phyloP scores from a whole-genome alignment of 345 rosid genomes.

The Boechera divaricarpa region DNA sequence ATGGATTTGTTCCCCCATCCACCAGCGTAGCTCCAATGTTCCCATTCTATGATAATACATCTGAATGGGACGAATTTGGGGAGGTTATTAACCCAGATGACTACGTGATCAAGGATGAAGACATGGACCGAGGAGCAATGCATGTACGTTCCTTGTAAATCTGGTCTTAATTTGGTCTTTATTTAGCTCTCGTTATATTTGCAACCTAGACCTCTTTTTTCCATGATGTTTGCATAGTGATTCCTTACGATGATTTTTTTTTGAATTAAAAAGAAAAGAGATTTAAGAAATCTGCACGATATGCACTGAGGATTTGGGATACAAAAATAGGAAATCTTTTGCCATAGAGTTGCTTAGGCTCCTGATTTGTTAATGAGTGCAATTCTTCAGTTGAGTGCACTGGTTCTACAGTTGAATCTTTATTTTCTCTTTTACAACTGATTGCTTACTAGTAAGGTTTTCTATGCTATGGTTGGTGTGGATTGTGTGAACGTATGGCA shows the following conservation, averaged over 20 bases:
- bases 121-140: conserved; percentile 74
- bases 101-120: conserved; percentile 85
- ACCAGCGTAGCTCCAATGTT: conserved; percentile 92
- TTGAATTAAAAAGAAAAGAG: background rate
- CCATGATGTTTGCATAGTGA: conserved; percentile 22
- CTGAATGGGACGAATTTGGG: conserved; percentile 98
- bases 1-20: conserved; percentile 91
- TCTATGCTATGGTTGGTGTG: background rate
- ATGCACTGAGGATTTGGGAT: conserved; percentile 14
- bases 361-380: background rate
- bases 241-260: background rate
- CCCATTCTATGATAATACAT: conserved; percentile 77
- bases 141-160: conserved; percentile 55
- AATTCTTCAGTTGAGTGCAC: conserved; percentile 1
- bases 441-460: conserved; percentile 23
- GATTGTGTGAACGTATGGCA: conserved; percentile 19
- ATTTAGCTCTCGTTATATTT: conserved; percentile 7
- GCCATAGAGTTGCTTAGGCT: conserved; percentile 5
- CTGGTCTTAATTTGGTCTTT: conserved; percentile 5
- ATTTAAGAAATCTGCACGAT: conserved; percentile 6
- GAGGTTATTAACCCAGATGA: conserved; percentile 98
- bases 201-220: conserved; percentile 16
- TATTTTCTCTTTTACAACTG: background rate
- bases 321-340: conserved; percentile 7
- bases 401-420: conserved; percentile 13